Evolutionary conservation across 805 yeast genomes (phyloP).

Genomic region (Yamadazyma insecticola): DNA sequence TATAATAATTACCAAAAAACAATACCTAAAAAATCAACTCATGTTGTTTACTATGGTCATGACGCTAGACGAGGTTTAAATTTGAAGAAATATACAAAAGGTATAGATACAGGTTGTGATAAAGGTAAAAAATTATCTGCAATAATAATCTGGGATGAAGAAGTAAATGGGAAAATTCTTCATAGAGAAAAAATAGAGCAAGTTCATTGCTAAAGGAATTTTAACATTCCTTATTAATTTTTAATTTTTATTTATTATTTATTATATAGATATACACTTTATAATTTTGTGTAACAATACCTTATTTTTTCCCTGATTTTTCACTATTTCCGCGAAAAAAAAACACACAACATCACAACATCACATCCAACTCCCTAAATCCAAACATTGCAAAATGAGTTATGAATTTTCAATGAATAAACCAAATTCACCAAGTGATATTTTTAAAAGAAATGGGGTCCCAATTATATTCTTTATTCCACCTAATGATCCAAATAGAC

Average conservation of each 20-base stretch:
- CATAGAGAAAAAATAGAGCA: slow-evolving; percentile 19
- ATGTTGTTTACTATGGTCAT: slow-evolving; percentile 76
- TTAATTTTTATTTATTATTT: too few species aligned
- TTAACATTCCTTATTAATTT: neutral
- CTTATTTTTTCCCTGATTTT: too few species aligned
- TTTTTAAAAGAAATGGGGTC: slow-evolving; percentile 2
- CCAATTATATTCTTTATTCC: slow-evolving; percentile 8
- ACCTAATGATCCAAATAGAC: slow-evolving; percentile 1
- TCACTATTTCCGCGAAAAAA: too few species aligned
- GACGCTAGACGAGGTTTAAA: slow-evolving; percentile 78
- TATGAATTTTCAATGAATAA: neutral
- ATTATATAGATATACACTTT: too few species aligned
- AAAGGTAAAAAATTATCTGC: slow-evolving; percentile 70
- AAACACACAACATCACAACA: neutral
- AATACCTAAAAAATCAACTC: slow-evolving; percentile 18
- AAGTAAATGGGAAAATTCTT: slow-evolving; percentile 9
- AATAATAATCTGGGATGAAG: slow-evolving; percentile 40
- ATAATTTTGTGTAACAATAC: too few species aligned
- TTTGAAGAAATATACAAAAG: slow-evolving; percentile 61
- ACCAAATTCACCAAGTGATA: neutral
- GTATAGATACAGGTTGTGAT: slow-evolving; percentile 81
- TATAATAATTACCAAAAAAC: slow-evolving; percentile 46
- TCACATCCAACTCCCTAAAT: neutral
- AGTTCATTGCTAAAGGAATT: slow-evolving; percentile 13
- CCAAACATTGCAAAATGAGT: neutral